Evolutionary conservation across 768 basidiomycete genomes (phyloP), one percentile per base, ranked within the genome.

Genomic region (Collybia sordida): DNA sequence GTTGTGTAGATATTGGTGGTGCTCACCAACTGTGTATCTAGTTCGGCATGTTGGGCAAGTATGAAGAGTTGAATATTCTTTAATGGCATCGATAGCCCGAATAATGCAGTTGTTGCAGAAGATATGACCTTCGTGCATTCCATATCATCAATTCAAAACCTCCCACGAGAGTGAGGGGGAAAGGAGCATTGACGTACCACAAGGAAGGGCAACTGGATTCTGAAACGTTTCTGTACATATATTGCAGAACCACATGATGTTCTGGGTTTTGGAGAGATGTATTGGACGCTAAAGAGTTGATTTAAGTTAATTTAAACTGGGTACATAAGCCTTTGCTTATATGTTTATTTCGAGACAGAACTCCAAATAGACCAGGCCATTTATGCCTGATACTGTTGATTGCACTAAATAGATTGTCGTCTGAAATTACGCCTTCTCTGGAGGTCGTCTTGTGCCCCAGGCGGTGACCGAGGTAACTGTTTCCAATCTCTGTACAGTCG

Each of bases 41-140:
- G 72, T 64, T 22, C 80, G 75, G 58, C 86, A 88, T 3, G 74
- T 72, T 11, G 83, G 85, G 56, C 86, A 87, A 45, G 66, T 70
- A 52, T 79, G 83, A 28, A 72, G 68, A 47, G 68, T 71, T 45
- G 73, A 71, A 47, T 69, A 73, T 1, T 78, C 72, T 37, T 72
- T 73, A 14, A 77, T 67, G n/a, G 75, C 70, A 47, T 75, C 70
- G 11, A 82, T 70, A 5, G 76, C 68, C 42, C 70, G 71, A n/a
- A 72, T 63, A 28, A 87, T 72, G 54, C 86, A 88, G 39, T 75
- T 71, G 47, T 75, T 71, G 63, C 86, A 87, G 61, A 85, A 86
- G 35, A 87, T 68, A 57, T 88, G 85, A 12, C 86, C 86, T 82
- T 24, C 23, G 18, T 27, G 38, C 46, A 42, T 23, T 49, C 45